Conservation (phyloP, 2,329 filamentous ascomycete genomes). For the Sordariomycetes sp. region DNA sequence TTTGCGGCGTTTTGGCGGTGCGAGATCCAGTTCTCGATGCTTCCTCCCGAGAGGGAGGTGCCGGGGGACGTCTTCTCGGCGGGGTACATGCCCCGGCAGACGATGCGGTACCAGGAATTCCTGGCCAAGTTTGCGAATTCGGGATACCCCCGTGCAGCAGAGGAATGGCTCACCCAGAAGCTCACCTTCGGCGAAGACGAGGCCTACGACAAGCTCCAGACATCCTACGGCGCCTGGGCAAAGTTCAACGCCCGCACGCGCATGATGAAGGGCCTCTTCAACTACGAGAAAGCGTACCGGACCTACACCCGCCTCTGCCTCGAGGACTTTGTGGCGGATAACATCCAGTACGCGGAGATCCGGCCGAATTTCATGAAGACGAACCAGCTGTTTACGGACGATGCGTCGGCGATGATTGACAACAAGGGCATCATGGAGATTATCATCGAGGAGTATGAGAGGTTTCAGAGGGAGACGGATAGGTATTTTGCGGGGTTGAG, state of each 20-base stretch:
- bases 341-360: slow-evolving; percentile 60
- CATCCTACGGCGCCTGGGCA: slow-evolving; percentile 38
- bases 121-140: slow-evolving; percentile 17
- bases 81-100: slow-evolving; percentile 28
- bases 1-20: slow-evolving; percentile 33
- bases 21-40: slow-evolving; percentile 50
- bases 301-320: slow-evolving; percentile 47
- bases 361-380: slow-evolving; percentile 53
- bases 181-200: slow-evolving; percentile 49
- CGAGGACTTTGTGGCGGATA: slow-evolving; percentile 47
- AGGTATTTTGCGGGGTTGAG: slow-evolving; percentile 50
- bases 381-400: slow-evolving; percentile 46
- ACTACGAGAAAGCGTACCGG: slow-evolving; percentile 49
- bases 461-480: slow-evolving; percentile 25
- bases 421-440: slow-evolving; percentile 48
- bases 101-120: slow-evolving; percentile 30
- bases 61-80: slow-evolving; percentile 33
- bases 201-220: slow-evolving; percentile 36
- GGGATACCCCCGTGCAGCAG: slow-evolving; percentile 14
- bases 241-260: slow-evolving; percentile 57
- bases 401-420: slow-evolving; percentile 36
- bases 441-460: slow-evolving; percentile 38
- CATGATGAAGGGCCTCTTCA: slow-evolving; percentile 61
- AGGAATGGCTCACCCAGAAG: slow-evolving; percentile 47
- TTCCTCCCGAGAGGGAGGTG: slow-evolving; percentile 18